These are phyloP conservation scores for Hemisphaericaspora lyxosophila DNA, from an alignment of 1,139 yeast genomes.

Conservation along the genomic window DNA sequence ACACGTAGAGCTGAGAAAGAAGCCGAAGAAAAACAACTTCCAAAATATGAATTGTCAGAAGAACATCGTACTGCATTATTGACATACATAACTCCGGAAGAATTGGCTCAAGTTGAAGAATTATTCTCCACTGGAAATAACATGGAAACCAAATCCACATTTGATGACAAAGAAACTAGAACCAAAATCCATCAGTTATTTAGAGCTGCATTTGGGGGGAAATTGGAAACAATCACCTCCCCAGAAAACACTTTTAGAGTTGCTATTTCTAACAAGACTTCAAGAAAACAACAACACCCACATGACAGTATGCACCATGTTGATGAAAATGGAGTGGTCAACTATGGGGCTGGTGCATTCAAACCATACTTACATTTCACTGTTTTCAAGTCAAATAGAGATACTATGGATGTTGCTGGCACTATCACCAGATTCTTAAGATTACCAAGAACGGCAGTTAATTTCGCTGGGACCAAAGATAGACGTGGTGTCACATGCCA, in stretches of 20 bases:
- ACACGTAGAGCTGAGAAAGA: slow-evolving; percentile 23
- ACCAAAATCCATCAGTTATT: slow-evolving; percentile 76
- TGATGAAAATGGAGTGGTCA: slow-evolving; percentile 46
- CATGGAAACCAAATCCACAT: slow-evolving; percentile 57
- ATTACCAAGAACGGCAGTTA: slow-evolving; percentile 64
- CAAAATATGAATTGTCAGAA: slow-evolving; percentile 44
- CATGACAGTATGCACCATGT: slow-evolving; percentile 51
- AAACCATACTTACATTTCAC: slow-evolving; percentile 74
- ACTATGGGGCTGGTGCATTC: slow-evolving; percentile 66
- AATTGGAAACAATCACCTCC: slow-evolving; percentile 77
- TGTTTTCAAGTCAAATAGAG: slow-evolving; percentile 90
- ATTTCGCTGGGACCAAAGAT: slow-evolving; percentile 95
- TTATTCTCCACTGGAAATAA: slow-evolving; percentile 59
- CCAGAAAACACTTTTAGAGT: slow-evolving; percentile 63
- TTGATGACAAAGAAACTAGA: slow-evolving; percentile 68
- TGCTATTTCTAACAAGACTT: slow-evolving; percentile 43
- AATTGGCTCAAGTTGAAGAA: slow-evolving; percentile 52
- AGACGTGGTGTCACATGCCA: slow-evolving; percentile 96
- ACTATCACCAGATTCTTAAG: slow-evolving; percentile 71
- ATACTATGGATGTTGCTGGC: slow-evolving; percentile 92
- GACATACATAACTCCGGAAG: slow-evolving; percentile 58
- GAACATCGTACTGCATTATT: slow-evolving; percentile 49
- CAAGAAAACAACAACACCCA: slow-evolving; percentile 29
- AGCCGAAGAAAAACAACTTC: slow-evolving; percentile 21
- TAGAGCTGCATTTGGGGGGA: slow-evolving; percentile 70